Conservation (phyloP, 2,329 filamentous ascomycete genomes). For the Paraphaeosphaeria sporulosa region DNA sequence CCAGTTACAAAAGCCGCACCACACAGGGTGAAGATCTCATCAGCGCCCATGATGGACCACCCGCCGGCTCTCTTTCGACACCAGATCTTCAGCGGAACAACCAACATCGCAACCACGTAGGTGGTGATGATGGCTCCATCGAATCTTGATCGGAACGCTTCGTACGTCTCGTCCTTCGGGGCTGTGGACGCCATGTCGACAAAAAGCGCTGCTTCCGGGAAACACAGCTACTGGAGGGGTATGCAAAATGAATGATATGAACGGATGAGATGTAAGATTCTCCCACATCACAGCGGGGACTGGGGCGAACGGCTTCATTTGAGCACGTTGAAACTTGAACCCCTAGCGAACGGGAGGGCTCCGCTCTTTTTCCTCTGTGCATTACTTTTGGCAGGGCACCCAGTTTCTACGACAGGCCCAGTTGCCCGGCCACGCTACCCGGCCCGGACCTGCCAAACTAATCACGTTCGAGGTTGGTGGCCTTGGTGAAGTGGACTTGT, state of each 20-base stretch:
- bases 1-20: slow-evolving; percentile 26
- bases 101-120: slow-evolving; percentile 29
- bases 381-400: not conserved
- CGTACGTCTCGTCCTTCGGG: slow-evolving; percentile 4
- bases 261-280: not conserved
- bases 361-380: not conserved
- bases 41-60: slow-evolving; percentile 29
- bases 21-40: slow-evolving; percentile 28
- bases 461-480: not conserved
- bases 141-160: slow-evolving; percentile 3
- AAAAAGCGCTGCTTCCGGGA: not conserved
- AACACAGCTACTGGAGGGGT: not conserved
- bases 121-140: slow-evolving; percentile 32
- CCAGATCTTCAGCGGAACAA: slow-evolving; percentile 35
- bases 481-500: not conserved
- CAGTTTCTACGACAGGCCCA: not conserved
- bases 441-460: not conserved
- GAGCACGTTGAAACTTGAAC: not conserved
- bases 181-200: not conserved
- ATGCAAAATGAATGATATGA: not conserved
- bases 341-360: not conserved
- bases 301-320: slow-evolving; percentile 1
- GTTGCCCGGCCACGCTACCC: not conserved
- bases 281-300: not conserved
- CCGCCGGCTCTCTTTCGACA: slow-evolving; percentile 30